Base-by-base conservation (phyloP, 2,329 filamentous ascomycete species). In the Alternaria rosae region DNA sequence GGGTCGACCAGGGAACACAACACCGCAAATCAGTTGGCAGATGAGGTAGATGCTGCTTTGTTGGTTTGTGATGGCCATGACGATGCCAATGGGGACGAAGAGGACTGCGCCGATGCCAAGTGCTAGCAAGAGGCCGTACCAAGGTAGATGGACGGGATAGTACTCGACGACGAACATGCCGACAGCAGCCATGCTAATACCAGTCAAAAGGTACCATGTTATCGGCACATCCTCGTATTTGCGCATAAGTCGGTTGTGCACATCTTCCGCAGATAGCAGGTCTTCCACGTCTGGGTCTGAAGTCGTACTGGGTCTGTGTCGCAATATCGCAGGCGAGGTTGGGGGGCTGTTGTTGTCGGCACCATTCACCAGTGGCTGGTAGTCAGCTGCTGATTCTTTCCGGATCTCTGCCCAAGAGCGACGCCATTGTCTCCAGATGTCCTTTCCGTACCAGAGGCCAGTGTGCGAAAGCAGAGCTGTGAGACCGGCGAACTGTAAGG, bases 51-150 rank as follows among this genome's bases (percentile, higher is more conserved):
- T 92, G 77, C 90, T 92, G 78, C 89, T 92, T 78, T 95, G 92
- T 76, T 94, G 92, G 77, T 95, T 96, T 10, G 93, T 96, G 68
- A 96, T 92, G 15, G 92, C 93, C 91, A 95, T 96, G 72, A 97
- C 91, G 75, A 96, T 95, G 63, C 93, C 93, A 66, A 95, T 94
- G 11, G 93, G 93, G 61, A 97, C 92, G 81, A 96, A 96, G 63
- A 96, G 90, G 57, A 94, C 79, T 20, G 89, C 88, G 63, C 92
- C 93, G 56, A 96, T 92, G 25, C 84, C 87, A 3, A 97, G 85
- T 1, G 93, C 91, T 6, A 97, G 85, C 15, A 96, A 83, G 4
- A 97, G 84, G 5, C 93, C 93, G 72, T 95, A 95, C 91, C 93
- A 96, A 0, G 93, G 93, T 1, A 96, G 83, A 74, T 94, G 89